phyloP scores from a whole-genome alignment of 768 basidiomycete species.

The Pulveroboletus frians region DNA sequence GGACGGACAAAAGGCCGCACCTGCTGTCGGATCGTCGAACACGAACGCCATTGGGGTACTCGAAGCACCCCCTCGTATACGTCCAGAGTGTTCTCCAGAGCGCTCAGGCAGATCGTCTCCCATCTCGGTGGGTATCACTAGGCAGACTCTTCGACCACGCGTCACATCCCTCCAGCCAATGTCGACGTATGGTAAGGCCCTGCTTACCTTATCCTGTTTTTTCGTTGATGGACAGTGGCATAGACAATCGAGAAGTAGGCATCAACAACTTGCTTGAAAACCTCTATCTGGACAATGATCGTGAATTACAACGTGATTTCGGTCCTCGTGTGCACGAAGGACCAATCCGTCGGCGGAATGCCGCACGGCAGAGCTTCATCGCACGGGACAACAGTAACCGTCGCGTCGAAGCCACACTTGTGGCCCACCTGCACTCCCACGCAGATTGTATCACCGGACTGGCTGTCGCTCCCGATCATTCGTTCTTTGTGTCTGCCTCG shows the following conservation, averaged over 20 bases:
- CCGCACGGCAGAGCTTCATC: conserved; percentile 62
- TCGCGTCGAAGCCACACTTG: conserved; percentile 70
- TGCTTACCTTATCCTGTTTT: neutral
- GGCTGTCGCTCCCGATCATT: conserved; percentile 87
- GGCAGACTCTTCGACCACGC: conserved; percentile 44
- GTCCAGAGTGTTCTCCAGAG: conserved; percentile 61
- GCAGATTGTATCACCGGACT: conserved; percentile 73
- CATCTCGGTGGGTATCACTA: conserved; percentile 52
- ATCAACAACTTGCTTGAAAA: conserved; percentile 88
- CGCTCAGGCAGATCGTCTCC: conserved; percentile 79
- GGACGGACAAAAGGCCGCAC: conserved; percentile 82
- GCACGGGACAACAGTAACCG: conserved; percentile 57
- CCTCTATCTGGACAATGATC: conserved; percentile 80
- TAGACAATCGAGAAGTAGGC: conserved; percentile 87
- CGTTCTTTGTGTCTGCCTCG: conserved; percentile 91
- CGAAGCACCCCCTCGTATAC: conserved; percentile 67
- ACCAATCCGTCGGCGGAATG: conserved; percentile 70
- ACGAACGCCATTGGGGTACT: conserved; percentile 78
- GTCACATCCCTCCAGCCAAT: conserved; percentile 54
- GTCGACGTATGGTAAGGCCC: conserved; percentile 61
- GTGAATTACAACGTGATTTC: conserved; percentile 85
- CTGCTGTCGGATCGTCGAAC: conserved; percentile 83
- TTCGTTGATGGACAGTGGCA: neutral
- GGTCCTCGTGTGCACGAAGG: conserved; percentile 84
- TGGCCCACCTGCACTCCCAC: conserved; percentile 83